Base-by-base conservation (phyloP, 2,329 filamentous ascomycete genomes). In the Helminthosporium solani region DNA sequence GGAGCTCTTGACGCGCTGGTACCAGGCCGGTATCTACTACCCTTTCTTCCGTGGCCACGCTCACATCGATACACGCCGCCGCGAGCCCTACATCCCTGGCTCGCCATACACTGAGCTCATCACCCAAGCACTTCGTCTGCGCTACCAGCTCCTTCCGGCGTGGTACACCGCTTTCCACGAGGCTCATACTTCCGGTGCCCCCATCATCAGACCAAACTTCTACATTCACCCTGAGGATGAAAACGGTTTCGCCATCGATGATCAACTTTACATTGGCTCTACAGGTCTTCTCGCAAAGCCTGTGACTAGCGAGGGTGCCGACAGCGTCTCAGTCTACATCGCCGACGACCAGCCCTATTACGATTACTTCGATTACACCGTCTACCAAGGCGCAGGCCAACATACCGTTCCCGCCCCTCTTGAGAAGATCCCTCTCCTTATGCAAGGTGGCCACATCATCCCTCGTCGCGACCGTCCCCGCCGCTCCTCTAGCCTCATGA, bases 121-220 rank as follows among this genome's bases (percentile, higher is more conserved):
- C 62, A 89, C 90, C 0, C 83, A 92, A 50, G 91, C 94, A 1
- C 78, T 99, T 33, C 86, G 91, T 27, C 80, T 99, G 33, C 84
- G 94, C 40, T 99, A 99, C 72, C 84, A 86, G 53, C 79, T 99
- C 28, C 80, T 99, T 33, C 94, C 94, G 21, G 84, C 88, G 1
- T 97, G 91, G 91, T 99, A 99, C 71, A 97, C 92, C 1, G 90
- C 92, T 7, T 99, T 99, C 78, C 90, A 92, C 65, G 84, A 95
- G 63, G 90, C 94, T 11, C 86, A 88, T 58, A 78, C 84, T 14
- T 84, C 88, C 38, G 92, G 91, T 33, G 87, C 85, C 44, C 94
- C 94, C 0, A 92, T 99, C 58, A 78, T 99, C 44, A 83, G 89
- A 42, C 92, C 94, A 8, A 90, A 97, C 74, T 95, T 91, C 74